Base-by-base conservation (phyloP, 2,329 filamentous ascomycete species). In the Colletotrichum lentis region DNA sequence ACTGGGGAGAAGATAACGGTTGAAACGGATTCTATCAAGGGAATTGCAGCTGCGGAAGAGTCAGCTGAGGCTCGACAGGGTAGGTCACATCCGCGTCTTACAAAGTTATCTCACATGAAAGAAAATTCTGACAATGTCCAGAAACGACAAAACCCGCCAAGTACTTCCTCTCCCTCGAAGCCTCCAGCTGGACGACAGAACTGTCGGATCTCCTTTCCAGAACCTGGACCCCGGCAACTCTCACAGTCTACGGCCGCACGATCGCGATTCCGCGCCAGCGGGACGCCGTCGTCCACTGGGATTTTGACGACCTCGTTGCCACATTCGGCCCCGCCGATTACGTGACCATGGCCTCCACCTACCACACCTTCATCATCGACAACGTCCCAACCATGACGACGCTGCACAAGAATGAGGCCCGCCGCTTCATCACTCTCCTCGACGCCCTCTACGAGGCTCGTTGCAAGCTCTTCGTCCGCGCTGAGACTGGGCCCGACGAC, bases 361-460 rank as follows among this genome's bases (percentile, higher is more conserved):
- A 90, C 76, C 91, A 94, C 77, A 94, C 92, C 0, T 85, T 95
- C 69, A 87, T 95, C 74, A 81, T 95, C 54, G 90, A 91, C 71
- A 80, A 88, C 22, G 83, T 95, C 1, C 92, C 92, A 0, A 76
- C 91, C 18, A 80, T 96, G 14, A 89, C 86, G 0, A 77, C 90
- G 2, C 78, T 87, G 1, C 88, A 90, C 76, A 95, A 94, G 78
- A 95, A 94, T 76, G 92, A 95, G 79, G 92, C 92, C 1, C 84
- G 92, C 5, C 85, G 92, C 12, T 89, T 96, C 75, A 95, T 95
- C 74, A 94, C 91, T 0, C 83, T 96, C 1, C 84, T 95, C 1
- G 92, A 96, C 74, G 92, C 92, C 0, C 82, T 93, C 0, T 95
- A 95, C 77, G 92, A 95, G 80, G 90, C 91, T n/a, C 86, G 89